A percentile compares a stretch with the other conserved stretches of the same genome.
Conservation (phyloP, 257 asterid genomes). For the Dorcoceras hygrometricum region DNA sequence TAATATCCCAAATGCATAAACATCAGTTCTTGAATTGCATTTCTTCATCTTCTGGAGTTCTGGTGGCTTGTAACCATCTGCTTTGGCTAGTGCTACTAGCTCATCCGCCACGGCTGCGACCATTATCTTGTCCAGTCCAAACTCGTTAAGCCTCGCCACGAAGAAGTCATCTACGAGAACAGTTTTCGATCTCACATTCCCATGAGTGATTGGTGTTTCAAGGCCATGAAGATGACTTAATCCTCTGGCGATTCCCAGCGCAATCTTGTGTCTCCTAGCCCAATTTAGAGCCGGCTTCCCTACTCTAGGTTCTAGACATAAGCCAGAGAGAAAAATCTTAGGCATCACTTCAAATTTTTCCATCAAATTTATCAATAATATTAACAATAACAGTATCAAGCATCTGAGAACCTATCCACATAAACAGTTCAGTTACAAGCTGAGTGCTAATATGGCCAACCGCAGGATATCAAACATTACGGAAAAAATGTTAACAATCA, state of each 20-base stretch:
- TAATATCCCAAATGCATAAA: conserved; percentile 84
- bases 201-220: conserved; percentile 86
- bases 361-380: background rate
- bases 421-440: background rate
- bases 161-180: conserved; percentile 85
- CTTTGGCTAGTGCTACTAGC: conserved; percentile 62
- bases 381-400: background rate
- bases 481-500: too few relatives aligned
- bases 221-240: conserved; percentile 84
- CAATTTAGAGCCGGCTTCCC: conserved; percentile 89
- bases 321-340: conserved; percentile 5
- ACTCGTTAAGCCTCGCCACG: conserved; percentile 78
- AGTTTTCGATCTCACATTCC: conserved; percentile 77
- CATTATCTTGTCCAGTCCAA: conserved; percentile 90
- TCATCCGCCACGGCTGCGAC: conserved; percentile 79
- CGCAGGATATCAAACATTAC: background rate
- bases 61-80: conserved; percentile 91
- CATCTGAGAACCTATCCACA: conserved; percentile 4
- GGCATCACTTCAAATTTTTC: conserved; percentile 1
- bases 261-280: conserved; percentile 95
- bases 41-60: conserved; percentile 94
- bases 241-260: conserved; percentile 81
- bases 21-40: conserved; percentile 82
- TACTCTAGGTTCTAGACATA: conserved; percentile 63
- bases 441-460: background rate